Evolutionary conservation across 768 basidiomycete species (phyloP).

Genomic region (Chalciporus chontae): DNA sequence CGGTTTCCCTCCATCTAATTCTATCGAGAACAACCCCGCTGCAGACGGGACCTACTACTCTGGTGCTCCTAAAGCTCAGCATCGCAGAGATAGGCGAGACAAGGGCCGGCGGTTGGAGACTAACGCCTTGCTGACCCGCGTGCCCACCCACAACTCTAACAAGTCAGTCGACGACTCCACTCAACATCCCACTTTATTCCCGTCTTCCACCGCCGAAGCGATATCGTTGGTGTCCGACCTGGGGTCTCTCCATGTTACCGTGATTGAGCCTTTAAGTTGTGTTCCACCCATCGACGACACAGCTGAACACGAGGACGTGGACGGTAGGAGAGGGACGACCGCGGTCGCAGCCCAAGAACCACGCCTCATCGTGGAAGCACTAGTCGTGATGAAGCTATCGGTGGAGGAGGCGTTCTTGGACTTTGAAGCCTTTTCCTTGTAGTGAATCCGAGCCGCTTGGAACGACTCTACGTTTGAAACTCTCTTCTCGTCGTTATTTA

Average conservation of each 20-base stretch:
- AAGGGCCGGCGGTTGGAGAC: slow-evolving; percentile 47
- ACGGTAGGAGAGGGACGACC: slow-evolving; percentile 2
- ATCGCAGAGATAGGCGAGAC: slow-evolving; percentile 47
- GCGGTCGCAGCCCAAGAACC: slow-evolving; percentile 29
- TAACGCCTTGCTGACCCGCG: slow-evolving; percentile 18
- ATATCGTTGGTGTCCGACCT: slow-evolving; percentile 30
- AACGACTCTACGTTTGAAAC: no score
- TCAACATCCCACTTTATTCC: neutral
- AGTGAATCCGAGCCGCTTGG: slow-evolving; percentile 8
- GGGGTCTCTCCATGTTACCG: slow-evolving; percentile 33
- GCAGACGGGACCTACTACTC: neutral
- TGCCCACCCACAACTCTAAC: slow-evolving; percentile 1
- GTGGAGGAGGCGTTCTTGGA: slow-evolving; percentile 75
- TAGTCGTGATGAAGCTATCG: slow-evolving; percentile 75
- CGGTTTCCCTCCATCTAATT: slow-evolving; percentile 11
- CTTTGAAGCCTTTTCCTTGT: slow-evolving; percentile 55
- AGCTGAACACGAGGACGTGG: slow-evolving; percentile 13
- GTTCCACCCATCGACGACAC: slow-evolving; percentile 8
- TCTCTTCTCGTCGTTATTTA: no score
- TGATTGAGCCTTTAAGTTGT: slow-evolving; percentile 16
- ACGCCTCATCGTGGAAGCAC: slow-evolving; percentile 75
- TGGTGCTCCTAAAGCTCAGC: slow-evolving; percentile 31
- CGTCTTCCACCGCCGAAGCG: slow-evolving; percentile 3
- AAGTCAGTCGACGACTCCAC: neutral
- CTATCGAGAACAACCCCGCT: neutral